Evolutionary conservation across 2,329 filamentous ascomycete genomes (phyloP).

Genomic region (Cadophora luteo-olivacea): DNA sequence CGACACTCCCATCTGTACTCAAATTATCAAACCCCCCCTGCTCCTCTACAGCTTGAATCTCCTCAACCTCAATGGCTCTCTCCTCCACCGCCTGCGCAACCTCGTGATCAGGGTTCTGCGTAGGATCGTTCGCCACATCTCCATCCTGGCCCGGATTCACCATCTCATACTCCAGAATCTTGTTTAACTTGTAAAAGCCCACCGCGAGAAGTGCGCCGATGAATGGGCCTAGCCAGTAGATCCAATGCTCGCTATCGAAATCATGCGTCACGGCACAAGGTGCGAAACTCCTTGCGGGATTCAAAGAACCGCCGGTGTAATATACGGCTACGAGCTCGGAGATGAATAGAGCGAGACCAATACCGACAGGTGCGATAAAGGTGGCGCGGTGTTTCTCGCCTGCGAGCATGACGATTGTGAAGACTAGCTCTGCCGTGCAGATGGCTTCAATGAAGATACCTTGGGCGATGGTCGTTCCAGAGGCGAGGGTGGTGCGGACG

Average conservation of each 20-base stretch:
- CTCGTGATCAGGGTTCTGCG: slow-evolving; percentile 45
- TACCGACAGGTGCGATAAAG: slow-evolving; percentile 56
- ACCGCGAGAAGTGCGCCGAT: slow-evolving; percentile 57
- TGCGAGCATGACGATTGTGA: slow-evolving; percentile 55
- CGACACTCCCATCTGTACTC: slow-evolving; percentile 15
- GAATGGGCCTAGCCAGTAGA: slow-evolving; percentile 58
- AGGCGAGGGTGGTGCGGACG: slow-evolving; percentile 51
- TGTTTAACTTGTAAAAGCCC: slow-evolving; percentile 57
- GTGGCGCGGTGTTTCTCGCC: slow-evolving; percentile 52
- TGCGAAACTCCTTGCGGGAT: slow-evolving; percentile 54
- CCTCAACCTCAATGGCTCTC: slow-evolving; percentile 20
- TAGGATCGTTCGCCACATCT: slow-evolving; percentile 51
- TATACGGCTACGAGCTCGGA: slow-evolving; percentile 50
- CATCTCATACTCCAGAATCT: slow-evolving; percentile 59
- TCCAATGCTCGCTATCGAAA: slow-evolving; percentile 56
- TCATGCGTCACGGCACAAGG: slow-evolving; percentile 52
- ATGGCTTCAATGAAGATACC: slow-evolving; percentile 59
- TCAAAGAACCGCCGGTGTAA: slow-evolving; percentile 55
- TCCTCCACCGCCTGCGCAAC: slow-evolving; percentile 21
- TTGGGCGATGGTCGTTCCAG: slow-evolving; percentile 50
- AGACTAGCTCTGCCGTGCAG: slow-evolving; percentile 55
- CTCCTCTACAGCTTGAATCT: slow-evolving; percentile 23
- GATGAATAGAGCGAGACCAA: slow-evolving; percentile 55
- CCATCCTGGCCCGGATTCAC: slow-evolving; percentile 55
- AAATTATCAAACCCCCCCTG: slow-evolving; percentile 23